Percentiles rank a stretch among this genome's conserved stretches.
Evolutionary conservation across 2,329 filamentous ascomycete genomes (phyloP).

Genomic region (Pseudopyrenochaeta lycopersici): DNA sequence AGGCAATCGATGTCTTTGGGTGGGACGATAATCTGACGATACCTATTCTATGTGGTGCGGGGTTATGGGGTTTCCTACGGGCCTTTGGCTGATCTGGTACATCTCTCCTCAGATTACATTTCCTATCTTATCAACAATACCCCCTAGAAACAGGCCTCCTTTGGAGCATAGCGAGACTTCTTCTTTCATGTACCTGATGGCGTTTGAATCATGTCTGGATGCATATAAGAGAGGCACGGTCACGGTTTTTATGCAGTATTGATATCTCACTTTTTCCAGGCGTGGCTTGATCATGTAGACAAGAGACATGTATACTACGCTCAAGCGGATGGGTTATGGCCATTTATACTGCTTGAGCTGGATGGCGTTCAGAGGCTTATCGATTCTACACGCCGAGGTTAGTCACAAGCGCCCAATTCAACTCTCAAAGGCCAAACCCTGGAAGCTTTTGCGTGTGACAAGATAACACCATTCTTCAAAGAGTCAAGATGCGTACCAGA

Average conservation of each 20-base stretch:
- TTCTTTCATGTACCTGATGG: conserved; percentile 5
- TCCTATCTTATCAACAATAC: conserved; percentile 8
- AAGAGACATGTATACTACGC: not conserved
- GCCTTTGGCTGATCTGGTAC: conserved; percentile 68
- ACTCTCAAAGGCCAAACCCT: conserved; percentile 12
- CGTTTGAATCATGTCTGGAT: conserved; percentile 13
- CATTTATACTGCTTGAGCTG: conserved; percentile 7
- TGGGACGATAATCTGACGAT: conserved; percentile 99
- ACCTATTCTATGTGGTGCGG: conserved; percentile 85
- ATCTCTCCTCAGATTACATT: not conserved
- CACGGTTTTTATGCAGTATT: no score
- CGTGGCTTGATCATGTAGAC: no score
- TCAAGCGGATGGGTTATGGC: conserved; percentile 13
- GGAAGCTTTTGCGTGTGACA: conserved; percentile 1
- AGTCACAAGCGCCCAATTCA: not conserved
- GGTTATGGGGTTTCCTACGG: conserved; percentile 91
- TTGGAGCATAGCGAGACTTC: conserved; percentile 8
- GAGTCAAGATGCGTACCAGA: conserved; percentile 17
- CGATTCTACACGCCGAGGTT: conserved; percentile 28
- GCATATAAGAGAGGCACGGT: not conserved
- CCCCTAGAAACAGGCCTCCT: conserved; percentile 17
- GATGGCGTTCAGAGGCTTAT: conserved; percentile 24
- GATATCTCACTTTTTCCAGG: no score
- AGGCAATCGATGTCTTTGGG: conserved; percentile 89
- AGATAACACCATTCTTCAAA: not conserved